Conservation (phyloP, 106 monocot species). For the Allium fistulosum region DNA sequence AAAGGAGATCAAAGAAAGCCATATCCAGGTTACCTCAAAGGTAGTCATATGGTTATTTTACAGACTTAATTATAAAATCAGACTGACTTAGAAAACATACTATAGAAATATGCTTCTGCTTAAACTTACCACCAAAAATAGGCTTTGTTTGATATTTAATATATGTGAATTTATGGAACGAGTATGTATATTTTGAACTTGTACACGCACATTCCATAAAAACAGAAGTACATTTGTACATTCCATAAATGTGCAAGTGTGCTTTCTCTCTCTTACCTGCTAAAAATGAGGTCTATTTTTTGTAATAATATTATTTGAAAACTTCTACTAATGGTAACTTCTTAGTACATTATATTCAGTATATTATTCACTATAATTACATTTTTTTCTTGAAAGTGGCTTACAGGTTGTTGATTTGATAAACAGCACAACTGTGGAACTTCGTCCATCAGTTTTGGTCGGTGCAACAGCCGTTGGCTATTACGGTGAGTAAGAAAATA, state of each 20-base stretch:
- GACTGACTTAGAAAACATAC: too few relatives aligned
- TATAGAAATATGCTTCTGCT: too few relatives aligned
- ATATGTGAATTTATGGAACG: too few relatives aligned
- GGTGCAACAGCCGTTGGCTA: constrained; percentile 93
- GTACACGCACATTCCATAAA: neutral
- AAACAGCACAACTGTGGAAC: constrained; percentile 31
- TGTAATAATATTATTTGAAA: too few relatives aligned
- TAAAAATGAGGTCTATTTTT: too few relatives aligned
- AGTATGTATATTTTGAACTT: too few relatives aligned
- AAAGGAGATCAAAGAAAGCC: constrained; percentile 82
- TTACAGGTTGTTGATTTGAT: constrained; percentile 65
- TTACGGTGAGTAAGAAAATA: constrained; percentile 43
- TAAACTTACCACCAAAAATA: too few relatives aligned
- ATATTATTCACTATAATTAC: too few relatives aligned
- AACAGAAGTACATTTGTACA: neutral
- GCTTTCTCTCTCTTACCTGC: neutral
- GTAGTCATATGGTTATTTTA: constrained; percentile 7
- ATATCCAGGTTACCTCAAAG: constrained; percentile 54
- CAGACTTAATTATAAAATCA: too few relatives aligned
- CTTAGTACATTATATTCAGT: too few relatives aligned
- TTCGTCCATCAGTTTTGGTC: constrained; percentile 73
- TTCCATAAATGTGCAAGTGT: neutral
- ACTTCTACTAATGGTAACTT: too few relatives aligned
- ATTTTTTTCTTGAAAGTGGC: constrained; percentile 3
- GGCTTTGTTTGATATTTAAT: too few relatives aligned